Conservation (phyloP, 78 protist species). For the Dictyostelium citrinum region DNA sequence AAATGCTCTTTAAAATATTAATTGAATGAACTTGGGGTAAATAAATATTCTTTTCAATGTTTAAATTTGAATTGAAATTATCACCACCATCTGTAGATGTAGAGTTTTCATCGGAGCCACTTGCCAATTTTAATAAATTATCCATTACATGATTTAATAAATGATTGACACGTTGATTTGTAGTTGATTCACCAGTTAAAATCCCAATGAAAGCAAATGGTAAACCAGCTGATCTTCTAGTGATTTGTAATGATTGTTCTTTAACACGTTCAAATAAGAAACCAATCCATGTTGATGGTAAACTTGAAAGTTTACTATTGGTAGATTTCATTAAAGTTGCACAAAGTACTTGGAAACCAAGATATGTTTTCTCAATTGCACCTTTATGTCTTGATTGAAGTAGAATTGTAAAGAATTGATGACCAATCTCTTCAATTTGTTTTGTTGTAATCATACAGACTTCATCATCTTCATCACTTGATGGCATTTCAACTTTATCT, state of each 20-base stretch:
- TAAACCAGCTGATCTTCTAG: slow-evolving; percentile 75
- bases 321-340: slow-evolving; percentile 37
- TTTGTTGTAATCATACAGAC: not conserved
- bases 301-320: not conserved
- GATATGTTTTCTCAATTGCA: slow-evolving; percentile 77
- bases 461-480: not conserved
- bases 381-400: slow-evolving; percentile 70
- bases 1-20: slow-evolving; percentile 59
- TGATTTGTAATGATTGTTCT: slow-evolving; percentile 70
- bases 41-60: slow-evolving; percentile 18
- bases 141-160: slow-evolving; percentile 30
- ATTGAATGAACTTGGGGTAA: slow-evolving; percentile 73
- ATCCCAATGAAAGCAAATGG: slow-evolving; percentile 73
- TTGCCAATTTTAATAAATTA: slow-evolving; percentile 14
- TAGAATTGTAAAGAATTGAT: slow-evolving; percentile 41
- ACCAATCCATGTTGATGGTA: slow-evolving; percentile 69
- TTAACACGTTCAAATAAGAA: slow-evolving; percentile 34
- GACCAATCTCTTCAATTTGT: slow-evolving; percentile 72
- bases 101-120: not conserved
- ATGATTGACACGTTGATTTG: slow-evolving; percentile 17
- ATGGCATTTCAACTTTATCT: slow-evolving; percentile 36
- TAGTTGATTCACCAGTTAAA: slow-evolving; percentile 58
- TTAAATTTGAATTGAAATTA: not conserved
- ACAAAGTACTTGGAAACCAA: slow-evolving; percentile 78
- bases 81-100: too few species aligned